These are phyloP conservation scores for Corrigiola litoralis DNA, from an alignment of 179 eudicot species.

Conservation along the genomic window DNA sequence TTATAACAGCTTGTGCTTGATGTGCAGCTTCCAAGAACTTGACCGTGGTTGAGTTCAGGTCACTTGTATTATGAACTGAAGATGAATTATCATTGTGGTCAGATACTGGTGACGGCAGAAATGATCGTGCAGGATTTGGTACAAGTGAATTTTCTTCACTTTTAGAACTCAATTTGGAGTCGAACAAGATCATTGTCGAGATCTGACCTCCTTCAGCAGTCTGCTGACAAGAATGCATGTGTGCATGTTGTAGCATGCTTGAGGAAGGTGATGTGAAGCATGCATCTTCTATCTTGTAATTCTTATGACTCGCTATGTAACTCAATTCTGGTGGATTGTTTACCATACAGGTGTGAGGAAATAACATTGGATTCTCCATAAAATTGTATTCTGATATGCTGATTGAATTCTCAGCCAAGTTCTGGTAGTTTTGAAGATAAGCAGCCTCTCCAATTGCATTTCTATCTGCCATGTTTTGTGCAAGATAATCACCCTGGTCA, in stretches of 20 bases:
- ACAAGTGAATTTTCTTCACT: background rate
- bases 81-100: background rate
- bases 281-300: background rate
- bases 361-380: conserved; percentile 6
- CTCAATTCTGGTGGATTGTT: background rate
- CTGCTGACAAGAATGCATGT: background rate
- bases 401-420: background rate
- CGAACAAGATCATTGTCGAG: background rate
- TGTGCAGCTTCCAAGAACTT: background rate
- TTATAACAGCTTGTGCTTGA: background rate
- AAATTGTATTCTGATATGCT: background rate
- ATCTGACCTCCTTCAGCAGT: background rate
- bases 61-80: background rate
- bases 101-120: background rate
- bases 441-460: background rate
- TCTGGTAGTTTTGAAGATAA: background rate
- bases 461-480: background rate
- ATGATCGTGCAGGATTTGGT: background rate
- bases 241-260: background rate
- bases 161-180: background rate
- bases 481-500: background rate
- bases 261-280: background rate
- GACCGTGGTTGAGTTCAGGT: conserved; percentile 1
- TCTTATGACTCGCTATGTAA: background rate
- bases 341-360: background rate